Percentiles rank a stretch among this genome's conserved stretches.
Conservation (phyloP, 1,284 basidiomycete species). For the Exsudoporus floridanus region DNA sequence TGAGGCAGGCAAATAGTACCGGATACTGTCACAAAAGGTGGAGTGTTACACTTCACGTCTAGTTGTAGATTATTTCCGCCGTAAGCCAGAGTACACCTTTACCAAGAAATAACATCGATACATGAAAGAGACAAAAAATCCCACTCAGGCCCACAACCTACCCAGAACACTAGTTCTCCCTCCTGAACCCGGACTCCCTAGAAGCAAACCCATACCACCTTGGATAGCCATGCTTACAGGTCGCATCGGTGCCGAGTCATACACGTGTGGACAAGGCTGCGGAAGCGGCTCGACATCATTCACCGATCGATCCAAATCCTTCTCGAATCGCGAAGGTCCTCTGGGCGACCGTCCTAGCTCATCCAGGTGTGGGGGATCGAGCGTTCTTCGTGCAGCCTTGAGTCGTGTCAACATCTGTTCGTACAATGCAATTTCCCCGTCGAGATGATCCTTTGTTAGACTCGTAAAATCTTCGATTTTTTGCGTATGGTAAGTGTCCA, state of each 20-base stretch:
- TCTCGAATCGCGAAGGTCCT: conserved; percentile 70
- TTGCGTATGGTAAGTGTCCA: conserved; percentile 76
- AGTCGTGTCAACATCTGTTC: conserved; percentile 67
- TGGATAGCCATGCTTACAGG: conserved; percentile 74
- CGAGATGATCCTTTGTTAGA: conserved; percentile 65
- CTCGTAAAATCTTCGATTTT: conserved; percentile 67
- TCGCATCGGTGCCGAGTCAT: conserved; percentile 70
- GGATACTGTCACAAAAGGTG: too few species aligned
- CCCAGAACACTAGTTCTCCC: conserved; percentile 61
- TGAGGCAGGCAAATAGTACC: too few species aligned
- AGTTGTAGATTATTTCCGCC: neutral
- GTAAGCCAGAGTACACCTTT: neutral
- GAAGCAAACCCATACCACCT: conserved; percentile 62
- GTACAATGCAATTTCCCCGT: conserved; percentile 73
- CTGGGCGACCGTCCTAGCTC: conserved; percentile 48
- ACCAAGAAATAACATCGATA: neutral
- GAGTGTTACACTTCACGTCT: neutral
- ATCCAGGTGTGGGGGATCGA: conserved; percentile 49
- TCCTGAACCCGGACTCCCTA: conserved; percentile 42
- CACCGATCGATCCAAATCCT: conserved; percentile 61
- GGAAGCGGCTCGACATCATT: conserved; percentile 50
- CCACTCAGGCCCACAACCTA: conserved; percentile 52
- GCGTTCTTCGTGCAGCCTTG: conserved; percentile 50
- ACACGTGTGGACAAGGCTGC: conserved; percentile 75
- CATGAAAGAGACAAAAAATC: neutral